Evolutionary conservation across 1,139 yeast species (phyloP).

Genomic region (Scheffersomyces insectosa): DNA sequence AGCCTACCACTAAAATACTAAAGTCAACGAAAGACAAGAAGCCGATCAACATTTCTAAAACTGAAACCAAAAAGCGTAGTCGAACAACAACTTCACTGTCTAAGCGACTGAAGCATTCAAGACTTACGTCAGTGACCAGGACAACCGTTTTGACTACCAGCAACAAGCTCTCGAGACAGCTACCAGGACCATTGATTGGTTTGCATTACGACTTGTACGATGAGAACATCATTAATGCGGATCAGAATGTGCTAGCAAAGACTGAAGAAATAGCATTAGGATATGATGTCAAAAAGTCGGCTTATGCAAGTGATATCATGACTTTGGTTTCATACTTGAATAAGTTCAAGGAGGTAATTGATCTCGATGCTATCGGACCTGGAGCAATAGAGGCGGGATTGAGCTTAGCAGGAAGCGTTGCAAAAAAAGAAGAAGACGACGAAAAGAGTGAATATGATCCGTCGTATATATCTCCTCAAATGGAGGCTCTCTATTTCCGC

Average conservation of each 20-base stretch:
- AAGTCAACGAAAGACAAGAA: background rate
- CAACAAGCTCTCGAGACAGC: slow-evolving; percentile 33
- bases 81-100: background rate
- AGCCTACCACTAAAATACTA: background rate
- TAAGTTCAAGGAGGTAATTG: slow-evolving; percentile 37
- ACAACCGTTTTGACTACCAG: slow-evolving; percentile 36
- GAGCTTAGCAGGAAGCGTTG: slow-evolving; percentile 21
- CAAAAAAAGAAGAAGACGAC: background rate
- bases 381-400: slow-evolving; percentile 54
- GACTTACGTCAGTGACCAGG: slow-evolving; percentile 18
- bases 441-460: slow-evolving; percentile 3
- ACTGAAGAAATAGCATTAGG: slow-evolving; percentile 29
- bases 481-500: slow-evolving; percentile 37
- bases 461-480: slow-evolving; percentile 26
- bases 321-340: slow-evolving; percentile 43
- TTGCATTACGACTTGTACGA: slow-evolving; percentile 41
- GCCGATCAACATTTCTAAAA: slow-evolving; percentile 1
- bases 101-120: slow-evolving; percentile 2
- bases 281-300: slow-evolving; percentile 27
- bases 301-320: slow-evolving; percentile 48
- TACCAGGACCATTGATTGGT: slow-evolving; percentile 44
- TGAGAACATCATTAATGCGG: slow-evolving; percentile 29
- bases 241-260: slow-evolving; percentile 18
- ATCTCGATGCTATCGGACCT: slow-evolving; percentile 39
- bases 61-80: slow-evolving; percentile 1